Base-by-base conservation (phyloP, 441 rosid genomes). In the California macrophylla region DNA sequence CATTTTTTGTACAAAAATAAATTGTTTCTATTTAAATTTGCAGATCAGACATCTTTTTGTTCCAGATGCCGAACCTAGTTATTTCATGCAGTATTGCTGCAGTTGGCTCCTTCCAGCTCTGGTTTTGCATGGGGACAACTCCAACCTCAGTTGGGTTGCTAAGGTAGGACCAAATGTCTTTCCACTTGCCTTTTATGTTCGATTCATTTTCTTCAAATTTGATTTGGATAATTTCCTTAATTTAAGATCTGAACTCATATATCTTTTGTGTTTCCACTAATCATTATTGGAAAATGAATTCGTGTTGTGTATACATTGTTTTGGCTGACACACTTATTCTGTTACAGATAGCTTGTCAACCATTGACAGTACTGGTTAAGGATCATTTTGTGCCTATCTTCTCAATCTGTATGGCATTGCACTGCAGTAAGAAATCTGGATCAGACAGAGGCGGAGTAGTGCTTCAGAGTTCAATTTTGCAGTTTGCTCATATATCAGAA, bases 71-170 rank as follows among this genome's bases (percentile, higher is more conserved):
- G 92, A 92, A 77, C 93, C 96, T 5, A 78, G 86, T 73, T 78
- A 77, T 80, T 95, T 95, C 80, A 75, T 95, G 76, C 96, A 87
- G 83, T 87, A 83, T 76, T 90, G 93, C 77, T 89, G 92, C 80
- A 81, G 77, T 34, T 92, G 99, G 99, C 91, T 95, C 78, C 93
- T 95, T 80, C 97, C 99, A 67, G 96, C 96, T 75, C 83, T 92
- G 65, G 61, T 88, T 74, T 76, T 90, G 78, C 77, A 86, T 58
- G 91, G 76, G 70, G 91, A 95, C 80, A 76, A 77, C 68, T 66
- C 85, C 71, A 81, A 85, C 76, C 80, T 95, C 74, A 80, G 72
- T 56, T 92, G 96, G 97, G 82, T 90, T 78, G 87, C 98, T 58
- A 82, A 84, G 93, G 99, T 92, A 73, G 73, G 81, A 79, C 65